A percentile compares a stretch with the other conserved stretches of the same genome.
These are phyloP conservation scores for Metschnikowia borealis DNA, from an alignment of 805 yeast species.

Conservation along the genomic window DNA sequence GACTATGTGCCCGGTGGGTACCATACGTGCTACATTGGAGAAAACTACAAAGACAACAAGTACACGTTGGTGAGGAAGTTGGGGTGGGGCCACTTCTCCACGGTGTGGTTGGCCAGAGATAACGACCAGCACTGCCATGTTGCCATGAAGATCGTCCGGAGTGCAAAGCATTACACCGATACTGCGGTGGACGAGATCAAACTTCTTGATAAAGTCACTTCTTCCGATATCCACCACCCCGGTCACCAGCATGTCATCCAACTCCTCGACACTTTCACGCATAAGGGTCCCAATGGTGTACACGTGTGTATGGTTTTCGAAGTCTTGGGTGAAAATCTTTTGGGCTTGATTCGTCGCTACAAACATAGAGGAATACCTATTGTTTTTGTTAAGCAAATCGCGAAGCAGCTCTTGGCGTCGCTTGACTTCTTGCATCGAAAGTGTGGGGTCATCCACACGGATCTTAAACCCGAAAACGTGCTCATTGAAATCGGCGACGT, in stretches of 20 bases:
- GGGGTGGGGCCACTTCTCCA: constrained; percentile 72
- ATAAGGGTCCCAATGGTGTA: constrained; percentile 58
- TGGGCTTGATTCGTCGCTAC: constrained; percentile 48
- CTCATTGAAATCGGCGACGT: constrained; percentile 71
- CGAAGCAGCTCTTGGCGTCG: constrained; percentile 55
- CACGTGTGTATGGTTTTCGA: constrained; percentile 68
- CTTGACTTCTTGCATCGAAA: constrained; percentile 52
- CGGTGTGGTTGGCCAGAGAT: constrained; percentile 64
- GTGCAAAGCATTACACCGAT: constrained; percentile 49
- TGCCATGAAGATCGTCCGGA: constrained; percentile 60
- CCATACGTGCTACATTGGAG: constrained; percentile 59
- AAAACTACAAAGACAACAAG: constrained; percentile 42
- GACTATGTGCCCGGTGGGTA: constrained; percentile 63
- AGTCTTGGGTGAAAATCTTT: constrained; percentile 57
- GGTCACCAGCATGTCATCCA: constrained; percentile 52
- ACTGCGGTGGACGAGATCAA: constrained; percentile 68
- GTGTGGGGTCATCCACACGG: constrained; percentile 51
- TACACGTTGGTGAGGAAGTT: constrained; percentile 47
- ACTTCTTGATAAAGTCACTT: constrained; percentile 62
- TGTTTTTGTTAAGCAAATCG: constrained; percentile 49
- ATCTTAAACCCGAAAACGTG: constrained; percentile 19
- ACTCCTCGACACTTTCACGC: constrained; percentile 52
- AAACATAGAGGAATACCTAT: constrained; percentile 44
- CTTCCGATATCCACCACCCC: constrained; percentile 36
- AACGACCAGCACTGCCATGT: constrained; percentile 54